Evolutionary conservation across 2,329 filamentous ascomycete species (phyloP).

Genomic region (Xylariaceae sp.): DNA sequence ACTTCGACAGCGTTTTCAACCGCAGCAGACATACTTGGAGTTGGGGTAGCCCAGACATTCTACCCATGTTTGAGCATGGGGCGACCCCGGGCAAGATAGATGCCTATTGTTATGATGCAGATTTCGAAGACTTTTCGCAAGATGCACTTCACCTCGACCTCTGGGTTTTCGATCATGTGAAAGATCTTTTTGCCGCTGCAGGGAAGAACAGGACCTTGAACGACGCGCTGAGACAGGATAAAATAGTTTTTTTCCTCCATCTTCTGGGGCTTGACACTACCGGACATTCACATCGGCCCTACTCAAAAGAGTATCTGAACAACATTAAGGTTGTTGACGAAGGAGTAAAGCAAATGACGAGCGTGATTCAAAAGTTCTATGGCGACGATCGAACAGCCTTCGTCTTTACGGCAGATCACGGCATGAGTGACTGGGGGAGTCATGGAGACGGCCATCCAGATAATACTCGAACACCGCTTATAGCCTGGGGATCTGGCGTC

Average conservation of each 20-base stretch:
- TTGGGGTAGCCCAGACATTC: conserved; percentile 96
- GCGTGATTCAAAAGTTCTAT: conserved; percentile 83
- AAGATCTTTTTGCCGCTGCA: conserved; percentile 77
- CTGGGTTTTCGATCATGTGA: conserved; percentile 96
- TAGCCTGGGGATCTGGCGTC: conserved; percentile 90
- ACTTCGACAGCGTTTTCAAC: conserved; percentile 99
- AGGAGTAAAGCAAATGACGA: conserved; percentile 78
- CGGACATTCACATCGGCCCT: conserved; percentile 81
- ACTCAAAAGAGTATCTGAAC: conserved; percentile 89
- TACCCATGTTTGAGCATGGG: conserved; percentile 96
- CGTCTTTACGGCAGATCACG: conserved; percentile 95
- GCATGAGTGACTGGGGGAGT: conserved; percentile 99
- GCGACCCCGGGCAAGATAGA: conserved; percentile 83
- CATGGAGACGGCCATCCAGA: conserved; percentile 97
- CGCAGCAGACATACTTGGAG: conserved; percentile 96
- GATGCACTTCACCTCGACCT: conserved; percentile 77
- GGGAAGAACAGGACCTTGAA: conserved; percentile 72
- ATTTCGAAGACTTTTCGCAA: conserved; percentile 85
- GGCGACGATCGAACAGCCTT: conserved; percentile 81
- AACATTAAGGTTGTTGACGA: conserved; percentile 94
- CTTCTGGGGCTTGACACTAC: conserved; percentile 87
- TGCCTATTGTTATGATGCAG: conserved; percentile 76
- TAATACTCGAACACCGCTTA: conserved; percentile 89
- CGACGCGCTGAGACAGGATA: conserved; percentile 70
- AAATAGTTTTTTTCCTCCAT: conserved; percentile 92